These are phyloP conservation scores for Lactifluus echinatus DNA, from an alignment of 768 basidiomycete genomes.

Conservation along the genomic window DNA sequence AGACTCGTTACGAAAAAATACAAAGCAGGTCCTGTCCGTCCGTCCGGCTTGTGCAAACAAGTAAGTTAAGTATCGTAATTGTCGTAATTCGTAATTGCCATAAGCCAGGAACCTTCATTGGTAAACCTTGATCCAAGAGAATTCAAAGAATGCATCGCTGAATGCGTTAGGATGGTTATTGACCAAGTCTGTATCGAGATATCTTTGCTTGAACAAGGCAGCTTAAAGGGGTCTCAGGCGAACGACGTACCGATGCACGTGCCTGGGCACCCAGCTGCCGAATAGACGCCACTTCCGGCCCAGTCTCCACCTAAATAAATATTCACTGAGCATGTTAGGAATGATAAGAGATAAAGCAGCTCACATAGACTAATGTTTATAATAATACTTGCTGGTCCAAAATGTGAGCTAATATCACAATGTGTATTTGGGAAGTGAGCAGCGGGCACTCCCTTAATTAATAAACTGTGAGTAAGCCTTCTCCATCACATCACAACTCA, in stretches of 20 bases:
- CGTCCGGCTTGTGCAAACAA: not conserved
- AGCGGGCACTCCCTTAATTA: conserved; percentile 19
- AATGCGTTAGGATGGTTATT: conserved; percentile 14
- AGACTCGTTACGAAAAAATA: not conserved
- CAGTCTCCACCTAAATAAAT: conserved; percentile 18
- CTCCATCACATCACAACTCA: no score
- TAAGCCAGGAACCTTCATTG: not conserved
- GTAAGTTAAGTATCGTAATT: not conserved
- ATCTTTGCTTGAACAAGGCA: not conserved
- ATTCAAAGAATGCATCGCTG: conserved; percentile 13
- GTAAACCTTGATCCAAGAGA: conserved; percentile 18
- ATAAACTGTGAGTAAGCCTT: not conserved
- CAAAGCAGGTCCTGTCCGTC: no score
- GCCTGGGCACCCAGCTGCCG: conserved; percentile 18
- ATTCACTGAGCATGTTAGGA: not conserved
- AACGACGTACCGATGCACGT: conserved; percentile 17
- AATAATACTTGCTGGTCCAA: conserved; percentile 23
- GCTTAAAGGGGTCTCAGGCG: not conserved
- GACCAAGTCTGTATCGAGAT: conserved; percentile 2
- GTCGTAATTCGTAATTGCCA: not conserved
- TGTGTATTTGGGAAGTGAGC: conserved; percentile 25
- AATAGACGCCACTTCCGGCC: conserved; percentile 17
- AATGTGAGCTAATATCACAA: conserved; percentile 29
- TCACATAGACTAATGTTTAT: conserved; percentile 23
- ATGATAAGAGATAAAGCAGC: not conserved